phyloP scores from a whole-genome alignment of 1,139 yeast genomes.

The Saccharomyces hybrid region DNA sequence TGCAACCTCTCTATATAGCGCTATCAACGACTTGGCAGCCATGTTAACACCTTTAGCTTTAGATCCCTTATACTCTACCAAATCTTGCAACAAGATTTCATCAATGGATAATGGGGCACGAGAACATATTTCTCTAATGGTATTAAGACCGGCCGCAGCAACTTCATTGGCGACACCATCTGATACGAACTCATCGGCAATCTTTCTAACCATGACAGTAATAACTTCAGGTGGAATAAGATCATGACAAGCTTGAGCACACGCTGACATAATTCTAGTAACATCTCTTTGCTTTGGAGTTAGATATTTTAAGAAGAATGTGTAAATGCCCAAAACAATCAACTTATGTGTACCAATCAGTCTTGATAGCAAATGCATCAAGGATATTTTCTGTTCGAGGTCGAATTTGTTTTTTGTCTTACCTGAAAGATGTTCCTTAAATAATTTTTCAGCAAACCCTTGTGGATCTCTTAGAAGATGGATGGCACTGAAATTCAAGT shows the following conservation, averaged over 20 bases:
- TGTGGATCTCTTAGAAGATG: constrained; percentile 94
- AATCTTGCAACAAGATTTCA: constrained; percentile 75
- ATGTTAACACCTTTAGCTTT: constrained; percentile 87
- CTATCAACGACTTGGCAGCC: constrained; percentile 85
- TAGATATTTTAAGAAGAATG: constrained; percentile 78
- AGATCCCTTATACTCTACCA: constrained; percentile 84
- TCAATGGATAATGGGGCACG: constrained; percentile 95
- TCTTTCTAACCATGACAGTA: constrained; percentile 70
- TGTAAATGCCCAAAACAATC: constrained; percentile 80
- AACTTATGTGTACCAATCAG: constrained; percentile 91
- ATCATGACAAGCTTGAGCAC: constrained; percentile 95
- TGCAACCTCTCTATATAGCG: constrained; percentile 85
- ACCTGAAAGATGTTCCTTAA: constrained; percentile 60
- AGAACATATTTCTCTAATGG: constrained; percentile 84
- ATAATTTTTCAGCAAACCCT: constrained; percentile 86
- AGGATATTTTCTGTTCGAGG: constrained; percentile 80
- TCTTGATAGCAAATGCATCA: constrained; percentile 81
- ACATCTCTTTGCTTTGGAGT: constrained; percentile 93
- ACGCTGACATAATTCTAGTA: constrained; percentile 92
- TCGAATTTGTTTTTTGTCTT: constrained; percentile 61
- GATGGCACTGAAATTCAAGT: constrained; percentile 86
- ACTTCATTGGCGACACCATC: constrained; percentile 98
- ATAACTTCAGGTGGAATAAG: constrained; percentile 93
- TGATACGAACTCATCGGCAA: constrained; percentile 95
- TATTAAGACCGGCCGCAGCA: constrained; percentile 94